phyloP scores from a whole-genome alignment of 371 early-diverging fungal genomes.

The Thermomucor indicae-seudaticae region DNA sequence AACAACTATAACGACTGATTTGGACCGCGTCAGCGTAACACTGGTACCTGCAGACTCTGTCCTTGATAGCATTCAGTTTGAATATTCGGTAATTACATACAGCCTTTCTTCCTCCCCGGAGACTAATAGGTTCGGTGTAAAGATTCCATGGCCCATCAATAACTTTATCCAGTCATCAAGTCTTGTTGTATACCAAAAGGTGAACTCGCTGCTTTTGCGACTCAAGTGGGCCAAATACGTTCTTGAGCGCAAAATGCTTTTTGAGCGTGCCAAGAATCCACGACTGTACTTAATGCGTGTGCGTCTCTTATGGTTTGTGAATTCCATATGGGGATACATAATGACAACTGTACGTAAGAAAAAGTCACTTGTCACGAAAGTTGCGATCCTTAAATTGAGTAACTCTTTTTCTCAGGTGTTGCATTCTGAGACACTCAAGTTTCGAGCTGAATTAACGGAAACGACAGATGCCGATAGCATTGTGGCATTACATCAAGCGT shows the following conservation, averaged over 20 bases:
- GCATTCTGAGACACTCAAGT: constrained; percentile 12
- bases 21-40: no score
- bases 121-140: no score
- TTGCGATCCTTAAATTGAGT: background rate
- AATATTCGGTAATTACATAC: constrained; percentile 22
- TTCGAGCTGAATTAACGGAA: constrained; percentile 1
- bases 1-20: no score
- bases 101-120: background rate
- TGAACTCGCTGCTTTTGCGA: constrained; percentile 29
- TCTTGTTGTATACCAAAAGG: constrained; percentile 26
- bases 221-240: constrained; percentile 45
- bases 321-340: constrained; percentile 43
- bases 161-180: constrained; percentile 29
- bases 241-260: constrained; percentile 37
- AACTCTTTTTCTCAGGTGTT: constrained; percentile 27
- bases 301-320: constrained; percentile 47
- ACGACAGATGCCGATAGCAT: constrained; percentile 11
- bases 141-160: constrained; percentile 49
- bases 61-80: constrained; percentile 26
- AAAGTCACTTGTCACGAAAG: background rate
- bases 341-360: constrained; percentile 39
- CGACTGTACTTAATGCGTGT: constrained; percentile 37
- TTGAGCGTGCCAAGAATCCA: constrained; percentile 8
- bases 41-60: no score
- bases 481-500: constrained; percentile 24